phyloP scores from a whole-genome alignment of 2,329 filamentous ascomycete species.

The Seiridium cupressi region DNA sequence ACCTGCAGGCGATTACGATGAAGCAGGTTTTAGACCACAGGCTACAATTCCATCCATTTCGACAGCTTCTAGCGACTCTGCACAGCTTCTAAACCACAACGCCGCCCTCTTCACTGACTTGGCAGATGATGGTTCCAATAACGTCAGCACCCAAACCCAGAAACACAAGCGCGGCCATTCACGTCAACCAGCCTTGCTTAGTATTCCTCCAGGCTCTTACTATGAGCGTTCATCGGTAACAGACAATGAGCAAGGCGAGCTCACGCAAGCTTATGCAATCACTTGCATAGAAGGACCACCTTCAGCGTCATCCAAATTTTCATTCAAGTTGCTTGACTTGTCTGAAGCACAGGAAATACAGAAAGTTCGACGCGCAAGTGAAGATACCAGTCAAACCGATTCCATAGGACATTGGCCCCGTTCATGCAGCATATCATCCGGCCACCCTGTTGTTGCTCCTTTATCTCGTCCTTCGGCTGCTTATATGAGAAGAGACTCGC shows the following conservation, averaged over 20 bases:
- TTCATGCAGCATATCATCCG: constrained; percentile 11
- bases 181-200: background rate
- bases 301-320: constrained; percentile 19
- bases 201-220: background rate
- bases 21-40: constrained; percentile 2
- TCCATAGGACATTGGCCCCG: constrained; percentile 12
- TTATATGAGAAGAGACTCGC: constrained; percentile 2
- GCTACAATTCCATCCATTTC: background rate
- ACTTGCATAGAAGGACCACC: background rate
- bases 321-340: constrained; percentile 25
- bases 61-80: background rate
- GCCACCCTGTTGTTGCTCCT: background rate
- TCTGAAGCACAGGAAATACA: constrained; percentile 19
- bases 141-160: background rate
- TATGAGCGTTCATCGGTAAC: background rate
- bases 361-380: constrained; percentile 22
- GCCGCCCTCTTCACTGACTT: background rate
- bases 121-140: background rate
- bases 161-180: background rate
- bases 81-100: background rate
- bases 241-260: background rate
- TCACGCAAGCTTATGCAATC: background rate
- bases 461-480: constrained; percentile 10
- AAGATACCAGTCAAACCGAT: constrained; percentile 22
- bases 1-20: constrained; percentile 10